Evolutionary conservation across 345 rosid species (phyloP), one percentile per base, ranked within the genome.

Genomic region (Lepidium sativum): DNA sequence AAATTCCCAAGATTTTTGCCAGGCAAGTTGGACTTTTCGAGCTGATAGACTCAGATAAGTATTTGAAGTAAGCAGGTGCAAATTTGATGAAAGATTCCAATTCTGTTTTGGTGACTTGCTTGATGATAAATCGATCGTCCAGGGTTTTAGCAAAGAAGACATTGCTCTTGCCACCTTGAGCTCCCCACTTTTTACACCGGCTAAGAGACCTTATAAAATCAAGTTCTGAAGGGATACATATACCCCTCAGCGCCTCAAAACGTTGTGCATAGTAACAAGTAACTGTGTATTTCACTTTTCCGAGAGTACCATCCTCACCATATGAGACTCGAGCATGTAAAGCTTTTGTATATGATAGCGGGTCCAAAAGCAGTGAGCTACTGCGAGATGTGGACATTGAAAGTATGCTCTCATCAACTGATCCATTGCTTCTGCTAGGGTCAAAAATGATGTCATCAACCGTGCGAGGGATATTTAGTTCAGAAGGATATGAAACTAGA

Each of bases 131-230:
- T 31, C 97, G 89, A 51, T 95, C 97, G 63, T 95, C 99, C 75
- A 88, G 78, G 58, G 99, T 88, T 79, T 95, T 95, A 16, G 97
- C 97, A 74, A 94, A 94, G 83, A 94, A 94, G 65, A 86, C 99
- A 52, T 91, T 94, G 79, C 99, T 95, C 86, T 95, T 95, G 59
- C 99, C 99, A 67, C 99, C 99, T 67, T 91, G 94, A 53, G 99
- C 98, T 54, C 96, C 89, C 99, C 98, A 91, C 73, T 95, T 95
- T 77, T 83, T 95, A 80, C 98, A 95, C 62, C 92, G 94, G 73
- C 98, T 91, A 61, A 95, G 89, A 61, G 99, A 95, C 81, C 94
- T 83, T 68, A 91, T 72, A 54, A 47, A 95, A 77, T 95, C 98
- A 57, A 82, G 79, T 77, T 91, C 97, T 31, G 95, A 86, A 50